A percentile compares a stretch with the other conserved stretches of the same genome.
phyloP scores from a whole-genome alignment of 768 basidiomycete genomes.

The Suillus decipiens region DNA sequence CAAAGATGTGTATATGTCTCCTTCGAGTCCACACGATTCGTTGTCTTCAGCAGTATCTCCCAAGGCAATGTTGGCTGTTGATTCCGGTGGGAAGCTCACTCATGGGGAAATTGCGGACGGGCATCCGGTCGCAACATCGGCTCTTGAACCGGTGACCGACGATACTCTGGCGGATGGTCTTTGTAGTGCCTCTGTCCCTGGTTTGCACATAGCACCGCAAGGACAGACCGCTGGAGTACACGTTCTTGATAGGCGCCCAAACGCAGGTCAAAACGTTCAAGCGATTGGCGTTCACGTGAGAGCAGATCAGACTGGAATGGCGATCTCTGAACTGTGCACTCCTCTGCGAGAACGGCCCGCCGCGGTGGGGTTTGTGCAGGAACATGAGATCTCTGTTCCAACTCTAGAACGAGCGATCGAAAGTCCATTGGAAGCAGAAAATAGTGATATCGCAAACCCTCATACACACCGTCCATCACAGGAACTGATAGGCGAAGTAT shows the following conservation, averaged over 20 bases:
- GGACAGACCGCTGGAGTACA: background rate
- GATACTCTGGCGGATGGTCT: background rate
- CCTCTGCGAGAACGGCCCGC: background rate
- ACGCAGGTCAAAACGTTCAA: background rate
- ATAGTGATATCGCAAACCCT: background rate
- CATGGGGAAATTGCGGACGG: background rate
- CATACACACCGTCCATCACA: background rate
- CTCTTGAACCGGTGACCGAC: background rate
- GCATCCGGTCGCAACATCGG: background rate
- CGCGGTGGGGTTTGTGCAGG: background rate
- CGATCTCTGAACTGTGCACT: background rate
- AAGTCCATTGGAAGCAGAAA: background rate
- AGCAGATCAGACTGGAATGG: background rate
- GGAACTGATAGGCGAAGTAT: background rate
- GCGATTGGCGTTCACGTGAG: background rate
- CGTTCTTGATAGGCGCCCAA: background rate
- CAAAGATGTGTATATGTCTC: constrained; percentile 2
- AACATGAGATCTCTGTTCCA: background rate
- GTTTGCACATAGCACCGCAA: background rate
- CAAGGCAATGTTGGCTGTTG: background rate
- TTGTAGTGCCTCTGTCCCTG: background rate
- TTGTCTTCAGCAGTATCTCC: background rate
- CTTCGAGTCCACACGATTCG: background rate
- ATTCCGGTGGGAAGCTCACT: background rate
- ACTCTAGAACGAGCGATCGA: background rate